Percentiles rank a stretch among this genome's conserved stretches.
Evolutionary conservation across 2,329 filamentous ascomycete genomes (phyloP).

Genomic region (Ampelomyces quisqualis): DNA sequence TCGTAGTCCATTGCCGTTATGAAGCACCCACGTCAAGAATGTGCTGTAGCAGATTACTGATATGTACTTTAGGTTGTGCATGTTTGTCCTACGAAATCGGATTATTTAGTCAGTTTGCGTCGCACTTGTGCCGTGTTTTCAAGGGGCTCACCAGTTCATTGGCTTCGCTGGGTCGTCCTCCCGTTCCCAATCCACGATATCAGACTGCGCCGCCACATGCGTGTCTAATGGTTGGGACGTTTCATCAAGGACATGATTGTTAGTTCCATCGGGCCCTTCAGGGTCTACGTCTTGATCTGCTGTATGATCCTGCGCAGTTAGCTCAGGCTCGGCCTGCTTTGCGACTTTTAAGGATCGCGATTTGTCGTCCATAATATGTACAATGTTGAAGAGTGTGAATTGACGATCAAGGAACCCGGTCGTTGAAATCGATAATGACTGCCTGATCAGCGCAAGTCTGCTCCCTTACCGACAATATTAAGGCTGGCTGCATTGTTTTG

Average conservation of each 20-base stretch:
- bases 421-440: no score
- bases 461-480: no score
- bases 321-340: no score
- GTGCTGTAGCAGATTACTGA: conserved; percentile 27
- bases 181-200: conserved; percentile 60
- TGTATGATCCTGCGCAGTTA: neutral
- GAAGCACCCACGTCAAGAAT: conserved; percentile 30
- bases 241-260: conserved; percentile 1
- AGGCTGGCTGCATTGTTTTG: no score
- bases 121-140: no score
- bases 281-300: neutral
- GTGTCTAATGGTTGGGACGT: neutral
- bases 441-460: no score
- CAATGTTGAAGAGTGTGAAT: no score
- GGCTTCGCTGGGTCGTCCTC: conserved; percentile 58
- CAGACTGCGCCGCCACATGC: neutral
- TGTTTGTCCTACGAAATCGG: conserved; percentile 16
- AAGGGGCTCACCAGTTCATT: conserved; percentile 53
- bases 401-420: no score
- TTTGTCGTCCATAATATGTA: no score
- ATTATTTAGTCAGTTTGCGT: neutral
- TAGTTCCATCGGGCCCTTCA: neutral
- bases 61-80: conserved; percentile 29
- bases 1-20: no score
- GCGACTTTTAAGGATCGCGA: no score